Evolutionary conservation across 2,329 filamentous ascomycete genomes (phyloP).

Genomic region (Penicillium nordicum): DNA sequence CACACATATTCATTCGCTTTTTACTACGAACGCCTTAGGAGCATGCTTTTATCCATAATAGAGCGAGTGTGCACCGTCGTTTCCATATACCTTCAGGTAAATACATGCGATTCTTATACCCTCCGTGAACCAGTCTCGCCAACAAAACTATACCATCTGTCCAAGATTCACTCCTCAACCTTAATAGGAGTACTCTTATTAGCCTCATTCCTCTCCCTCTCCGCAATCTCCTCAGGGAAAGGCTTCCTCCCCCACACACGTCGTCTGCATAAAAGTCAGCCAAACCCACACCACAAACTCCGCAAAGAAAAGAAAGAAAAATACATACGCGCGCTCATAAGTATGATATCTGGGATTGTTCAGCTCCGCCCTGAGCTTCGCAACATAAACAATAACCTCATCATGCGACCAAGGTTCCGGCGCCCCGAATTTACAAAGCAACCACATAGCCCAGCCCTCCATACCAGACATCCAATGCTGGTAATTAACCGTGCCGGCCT

Average conservation of each 20-base stretch:
- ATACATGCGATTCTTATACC: not conserved
- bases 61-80: not conserved
- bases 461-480: slow-evolving; percentile 28
- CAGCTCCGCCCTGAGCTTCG: slow-evolving; percentile 19
- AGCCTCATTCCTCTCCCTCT: not conserved
- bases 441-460: slow-evolving; percentile 28
- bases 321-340: slow-evolving; percentile 21
- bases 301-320: not conserved
- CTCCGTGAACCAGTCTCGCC: not conserved
- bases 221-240: not conserved
- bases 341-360: slow-evolving; percentile 18
- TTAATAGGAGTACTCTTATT: not conserved
- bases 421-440: slow-evolving; percentile 24
- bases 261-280: slow-evolving; percentile 8
- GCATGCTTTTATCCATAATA: not conserved
- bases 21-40: not conserved
- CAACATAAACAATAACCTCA: slow-evolving; percentile 20
- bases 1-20: not conserved
- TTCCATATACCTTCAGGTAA: not conserved
- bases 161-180: not conserved
- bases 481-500: slow-evolving; percentile 41
- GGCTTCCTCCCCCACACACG: slow-evolving; percentile 17
- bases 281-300: not conserved
- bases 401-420: slow-evolving; percentile 20
- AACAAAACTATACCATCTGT: not conserved